phyloP scores from a whole-genome alignment of 768 basidiomycete species.

The Myochromella boudieri region DNA sequence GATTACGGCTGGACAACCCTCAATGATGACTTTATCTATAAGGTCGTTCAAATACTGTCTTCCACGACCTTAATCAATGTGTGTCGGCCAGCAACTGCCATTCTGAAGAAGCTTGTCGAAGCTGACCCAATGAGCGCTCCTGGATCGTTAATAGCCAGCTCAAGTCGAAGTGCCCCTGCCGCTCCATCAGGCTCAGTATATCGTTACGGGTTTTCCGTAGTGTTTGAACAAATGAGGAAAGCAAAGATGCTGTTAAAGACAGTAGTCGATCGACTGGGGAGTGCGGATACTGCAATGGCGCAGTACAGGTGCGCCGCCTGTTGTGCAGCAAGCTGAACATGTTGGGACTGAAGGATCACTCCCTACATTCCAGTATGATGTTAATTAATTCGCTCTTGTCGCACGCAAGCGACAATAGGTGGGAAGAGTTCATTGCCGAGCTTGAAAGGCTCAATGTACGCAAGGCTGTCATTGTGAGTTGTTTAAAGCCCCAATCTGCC shows the following conservation, averaged over 20 bases:
- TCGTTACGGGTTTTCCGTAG: constrained; percentile 79
- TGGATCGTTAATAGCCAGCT: constrained; percentile 55
- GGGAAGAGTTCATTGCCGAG: constrained; percentile 77
- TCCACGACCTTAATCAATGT: constrained; percentile 85
- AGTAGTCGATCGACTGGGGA: constrained; percentile 77
- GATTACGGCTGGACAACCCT: constrained; percentile 83
- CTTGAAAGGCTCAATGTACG: constrained; percentile 76
- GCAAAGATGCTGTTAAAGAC: constrained; percentile 73
- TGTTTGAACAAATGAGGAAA: constrained; percentile 80
- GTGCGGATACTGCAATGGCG: constrained; percentile 83
- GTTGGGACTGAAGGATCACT: constrained; percentile 3
- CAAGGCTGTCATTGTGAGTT: constrained; percentile 77
- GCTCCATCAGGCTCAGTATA: constrained; percentile 72
- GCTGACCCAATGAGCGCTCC: constrained; percentile 74
- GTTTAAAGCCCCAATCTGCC: neutral
- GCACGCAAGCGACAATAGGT: constrained; percentile 73
- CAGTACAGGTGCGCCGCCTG: constrained; percentile 61
- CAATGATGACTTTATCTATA: constrained; percentile 69
- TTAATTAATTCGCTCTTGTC: constrained; percentile 83
- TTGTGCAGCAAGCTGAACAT: neutral
- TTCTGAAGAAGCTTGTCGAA: constrained; percentile 86
- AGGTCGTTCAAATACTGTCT: constrained; percentile 76
- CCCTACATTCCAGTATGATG: constrained; percentile 62
- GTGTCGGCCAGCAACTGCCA: constrained; percentile 87
- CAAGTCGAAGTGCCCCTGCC: constrained; percentile 54